Conservation (phyloP, 2,329 filamentous ascomycete genomes). For the Stachybotrys echinatus region DNA sequence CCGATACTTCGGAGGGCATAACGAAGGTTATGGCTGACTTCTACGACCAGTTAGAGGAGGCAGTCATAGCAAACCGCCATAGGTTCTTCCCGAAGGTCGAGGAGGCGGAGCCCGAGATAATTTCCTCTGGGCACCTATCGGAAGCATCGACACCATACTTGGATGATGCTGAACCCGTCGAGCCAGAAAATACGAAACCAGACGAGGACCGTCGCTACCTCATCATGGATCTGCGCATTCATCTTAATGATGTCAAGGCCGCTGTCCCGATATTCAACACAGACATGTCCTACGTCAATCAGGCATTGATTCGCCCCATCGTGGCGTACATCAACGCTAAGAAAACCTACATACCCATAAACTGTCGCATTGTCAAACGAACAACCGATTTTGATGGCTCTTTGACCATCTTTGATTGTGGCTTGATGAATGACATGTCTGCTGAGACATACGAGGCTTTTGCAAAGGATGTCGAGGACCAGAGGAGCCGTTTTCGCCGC, state of each 20-base stretch:
- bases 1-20: conserved; percentile 81
- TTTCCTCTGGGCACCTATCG: conserved; percentile 18
- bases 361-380: conserved; percentile 88
- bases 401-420: conserved; percentile 92
- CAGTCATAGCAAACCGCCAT: conserved; percentile 74
- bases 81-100: conserved; percentile 49
- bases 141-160: conserved; percentile 4
- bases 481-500: conserved; percentile 76
- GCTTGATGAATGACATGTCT: conserved; percentile 87
- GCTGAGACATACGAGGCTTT: conserved; percentile 95
- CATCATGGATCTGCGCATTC: conserved; percentile 90
- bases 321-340: conserved; percentile 97
- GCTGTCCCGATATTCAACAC: conserved; percentile 88
- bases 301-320: conserved; percentile 89
- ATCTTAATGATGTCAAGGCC: conserved; percentile 91
- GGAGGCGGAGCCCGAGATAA: conserved; percentile 18
- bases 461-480: conserved; percentile 82
- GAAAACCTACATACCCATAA: conserved; percentile 91
- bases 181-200: neutral
- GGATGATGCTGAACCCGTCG: conserved; percentile 15
- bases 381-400: conserved; percentile 87
- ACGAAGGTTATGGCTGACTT: conserved; percentile 96
- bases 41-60: conserved; percentile 92
- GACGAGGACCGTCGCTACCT: conserved; percentile 71
- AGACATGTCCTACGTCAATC: conserved; percentile 92